These are phyloP conservation scores for Anisodus tanguticus DNA, from an alignment of 257 asterid species.

Conservation along the genomic window DNA sequence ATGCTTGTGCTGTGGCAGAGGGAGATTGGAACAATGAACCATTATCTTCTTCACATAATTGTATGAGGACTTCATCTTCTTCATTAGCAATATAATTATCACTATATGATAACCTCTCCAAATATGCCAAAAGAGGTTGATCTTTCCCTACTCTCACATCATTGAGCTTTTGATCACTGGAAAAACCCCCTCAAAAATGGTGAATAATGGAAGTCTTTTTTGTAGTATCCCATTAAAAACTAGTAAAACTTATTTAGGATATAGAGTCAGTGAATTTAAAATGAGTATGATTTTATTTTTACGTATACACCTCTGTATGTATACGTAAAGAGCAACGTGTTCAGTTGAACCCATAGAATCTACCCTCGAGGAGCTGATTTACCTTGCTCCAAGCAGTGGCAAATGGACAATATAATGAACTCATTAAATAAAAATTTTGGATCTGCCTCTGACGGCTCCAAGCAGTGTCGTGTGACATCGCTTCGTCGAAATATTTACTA, in stretches of 20 bases:
- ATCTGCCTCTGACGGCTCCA: neutral
- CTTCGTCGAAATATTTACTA: too few species aligned
- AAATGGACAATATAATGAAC: too few species aligned
- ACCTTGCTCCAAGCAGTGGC: too few species aligned
- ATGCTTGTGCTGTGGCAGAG: constrained; percentile 58
- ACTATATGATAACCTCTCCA: constrained; percentile 49
- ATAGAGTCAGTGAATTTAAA: neutral
- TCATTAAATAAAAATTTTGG: neutral
- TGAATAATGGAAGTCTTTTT: neutral
- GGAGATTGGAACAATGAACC: constrained; percentile 61
- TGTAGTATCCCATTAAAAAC: neutral
- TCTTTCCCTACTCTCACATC: constrained; percentile 15
- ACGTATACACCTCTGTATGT: neutral
- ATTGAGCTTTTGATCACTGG: constrained; percentile 39
- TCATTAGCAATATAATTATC: neutral
- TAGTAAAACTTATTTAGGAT: neutral
- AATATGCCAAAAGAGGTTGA: constrained; percentile 45
- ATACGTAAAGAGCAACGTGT: neutral
- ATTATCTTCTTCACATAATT: constrained; percentile 33
- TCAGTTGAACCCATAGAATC: neutral
- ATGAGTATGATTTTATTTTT: neutral
- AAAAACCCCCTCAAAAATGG: neutral
- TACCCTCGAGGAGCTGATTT: too few species aligned
- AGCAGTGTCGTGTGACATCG: too few species aligned
- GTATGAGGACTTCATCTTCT: neutral